Evolutionary conservation across 225 moss, liverwort and hornwort species (phyloP), one percentile per base, ranked within the genome.

Genomic region (Pseudisothecium myosuroides): DNA sequence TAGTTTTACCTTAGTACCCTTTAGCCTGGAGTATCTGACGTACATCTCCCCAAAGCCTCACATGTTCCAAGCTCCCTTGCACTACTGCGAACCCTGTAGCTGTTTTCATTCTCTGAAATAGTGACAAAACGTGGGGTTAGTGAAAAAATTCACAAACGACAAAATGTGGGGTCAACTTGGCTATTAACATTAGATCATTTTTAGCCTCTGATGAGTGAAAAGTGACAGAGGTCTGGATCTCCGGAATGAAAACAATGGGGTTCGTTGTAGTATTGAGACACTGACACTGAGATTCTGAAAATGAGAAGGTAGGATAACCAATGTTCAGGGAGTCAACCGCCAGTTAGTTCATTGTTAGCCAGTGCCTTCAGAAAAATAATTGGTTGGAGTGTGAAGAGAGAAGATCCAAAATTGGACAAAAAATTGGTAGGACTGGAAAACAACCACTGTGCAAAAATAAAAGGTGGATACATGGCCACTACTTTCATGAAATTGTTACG

Each of bases 331-430:
- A n/a, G 67, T n/a, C n/a, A 22, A 22, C 20, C 1, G 11, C 13
- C 22, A 6, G 7, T 12, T 39, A 6, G 22, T 68, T n/a, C 67
- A 21, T n/a, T 21, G n/a, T 21, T 67, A 13, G 37, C 4, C 12
- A 1, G 24, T 39, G 22, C 4, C 68, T n/a, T 12, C 7, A 7
- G 22, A 0, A 68, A 68, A 68, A n/a, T n/a, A 22, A 68, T 0
- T 2, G 0, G 7, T 12, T 12, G 37, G 67, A 67, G 12, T 22
- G 21, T 21, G n/a, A 67, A n/a, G n/a, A 67, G n/a, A 21, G n/a
- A n/a, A 7, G n/a, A n/a, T 68, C 0, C 7, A n/a, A n/a, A 67
- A 37, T 0, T 5, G 1, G 2, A 67, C 11, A 66, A 20, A 37
- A 37, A n/a, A 12, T 67, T n/a, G 12, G 22, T n/a, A n/a, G 12